Percentiles rank a stretch among this genome's conserved stretches.
Conservation (phyloP, 2,329 filamentous ascomycete genomes). For the Setomelanomma holmii region DNA sequence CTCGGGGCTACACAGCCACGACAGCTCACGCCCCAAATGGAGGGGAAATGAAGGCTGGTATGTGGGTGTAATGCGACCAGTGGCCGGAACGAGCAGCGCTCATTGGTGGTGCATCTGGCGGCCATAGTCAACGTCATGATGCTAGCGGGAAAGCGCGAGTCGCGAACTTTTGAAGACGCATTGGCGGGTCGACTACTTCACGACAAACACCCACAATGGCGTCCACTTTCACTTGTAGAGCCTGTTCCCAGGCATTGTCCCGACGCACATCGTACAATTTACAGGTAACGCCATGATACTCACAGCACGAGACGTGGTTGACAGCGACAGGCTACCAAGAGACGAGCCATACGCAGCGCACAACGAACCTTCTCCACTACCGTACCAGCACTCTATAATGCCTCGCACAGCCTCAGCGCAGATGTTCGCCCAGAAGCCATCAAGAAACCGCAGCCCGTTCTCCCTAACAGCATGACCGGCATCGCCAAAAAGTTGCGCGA, state of each 20-base stretch:
- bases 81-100: conserved; percentile 6
- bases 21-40: not conserved
- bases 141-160: conserved; percentile 31
- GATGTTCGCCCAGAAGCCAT: conserved; percentile 22
- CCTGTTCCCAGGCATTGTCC: conserved; percentile 41
- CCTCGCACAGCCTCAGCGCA: conserved; percentile 23
- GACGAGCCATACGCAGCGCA: conserved; percentile 22
- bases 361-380: conserved; percentile 35
- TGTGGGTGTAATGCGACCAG: not conserved
- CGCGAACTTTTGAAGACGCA: conserved; percentile 33
- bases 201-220: conserved; percentile 37
- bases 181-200: conserved; percentile 7
- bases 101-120: conserved; percentile 16
- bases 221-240: conserved; percentile 45
- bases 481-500: conserved; percentile 41
- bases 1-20: not conserved
- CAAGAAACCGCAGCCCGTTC: conserved; percentile 23
- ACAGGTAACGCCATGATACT: conserved; percentile 18
- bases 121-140: conserved; percentile 43
- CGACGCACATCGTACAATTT: conserved; percentile 20
- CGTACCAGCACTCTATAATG: conserved; percentile 30
- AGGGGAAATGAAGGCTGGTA: not conserved
- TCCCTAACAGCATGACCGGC: conserved; percentile 22
- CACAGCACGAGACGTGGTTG: conserved; percentile 13
- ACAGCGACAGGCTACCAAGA: conserved; percentile 30